Evolutionary conservation across 441 rosid genomes (phyloP).

Genomic region (Pelargonium cotyledonis): DNA sequence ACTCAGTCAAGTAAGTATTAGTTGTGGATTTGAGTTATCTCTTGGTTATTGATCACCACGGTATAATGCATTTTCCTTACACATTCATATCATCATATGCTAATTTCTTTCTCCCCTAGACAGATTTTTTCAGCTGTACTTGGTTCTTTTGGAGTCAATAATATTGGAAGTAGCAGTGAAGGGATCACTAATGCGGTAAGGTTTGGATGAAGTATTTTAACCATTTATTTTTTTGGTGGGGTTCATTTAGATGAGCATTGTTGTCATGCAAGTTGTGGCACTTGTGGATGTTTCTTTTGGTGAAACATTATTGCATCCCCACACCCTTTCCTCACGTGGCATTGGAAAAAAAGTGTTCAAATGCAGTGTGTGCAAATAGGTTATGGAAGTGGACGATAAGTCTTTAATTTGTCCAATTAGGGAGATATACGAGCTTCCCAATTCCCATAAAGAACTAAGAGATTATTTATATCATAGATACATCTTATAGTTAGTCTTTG

Average conservation of each 20-base stretch:
- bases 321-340: too few relatives aligned
- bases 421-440: not conserved
- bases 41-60: not conserved
- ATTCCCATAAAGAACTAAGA: not conserved
- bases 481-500: not conserved
- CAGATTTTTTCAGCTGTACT: slow-evolving; percentile 36
- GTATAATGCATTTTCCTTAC: not conserved
- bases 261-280: too few relatives aligned
- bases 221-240: too few relatives aligned
- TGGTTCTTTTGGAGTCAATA: slow-evolving; percentile 31
- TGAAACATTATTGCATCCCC: too few relatives aligned
- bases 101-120: not conserved
- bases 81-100: not conserved
- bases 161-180: slow-evolving; percentile 27
- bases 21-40: not conserved
- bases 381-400: not conserved
- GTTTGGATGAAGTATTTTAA: slow-evolving; percentile 1
- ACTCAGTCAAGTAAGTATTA: not conserved
- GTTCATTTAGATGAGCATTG: too few relatives aligned
- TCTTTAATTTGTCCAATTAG: not conserved
- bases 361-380: not conserved
- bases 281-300: too few relatives aligned
- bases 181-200: slow-evolving; percentile 27
- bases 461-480: not conserved
- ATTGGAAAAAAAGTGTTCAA: not conserved